Evolutionary conservation across 2,329 filamentous ascomycete species (phyloP).

Genomic region (Bimuria novae-zelandiae): DNA sequence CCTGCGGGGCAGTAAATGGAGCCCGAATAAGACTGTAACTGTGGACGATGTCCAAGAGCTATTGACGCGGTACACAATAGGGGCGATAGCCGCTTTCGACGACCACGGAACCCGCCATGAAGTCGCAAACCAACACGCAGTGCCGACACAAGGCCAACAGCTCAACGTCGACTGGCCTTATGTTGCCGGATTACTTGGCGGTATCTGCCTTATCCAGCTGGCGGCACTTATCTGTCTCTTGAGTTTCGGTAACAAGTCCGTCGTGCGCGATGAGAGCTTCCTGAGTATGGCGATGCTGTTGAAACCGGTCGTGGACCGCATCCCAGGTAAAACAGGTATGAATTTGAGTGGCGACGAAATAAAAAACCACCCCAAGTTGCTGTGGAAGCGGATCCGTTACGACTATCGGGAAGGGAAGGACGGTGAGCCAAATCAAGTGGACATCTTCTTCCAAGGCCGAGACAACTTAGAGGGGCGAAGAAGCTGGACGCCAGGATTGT

Average conservation of each 20-base stretch:
- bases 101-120: slow-evolving; percentile 37
- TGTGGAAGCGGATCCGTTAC: slow-evolving; percentile 36
- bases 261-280: slow-evolving; percentile 39
- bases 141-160: slow-evolving; percentile 31
- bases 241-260: slow-evolving; percentile 32
- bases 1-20: slow-evolving; percentile 31
- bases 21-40: slow-evolving; percentile 20
- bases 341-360: slow-evolving; percentile 36
- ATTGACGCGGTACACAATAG: slow-evolving; percentile 35
- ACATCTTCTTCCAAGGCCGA: slow-evolving; percentile 32
- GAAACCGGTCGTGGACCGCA: slow-evolving; percentile 30
- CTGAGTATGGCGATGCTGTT: slow-evolving; percentile 40
- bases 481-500: slow-evolving; percentile 35
- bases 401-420: slow-evolving; percentile 33
- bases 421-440: slow-evolving; percentile 33
- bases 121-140: slow-evolving; percentile 20
- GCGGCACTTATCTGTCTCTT: slow-evolving; percentile 25
- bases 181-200: slow-evolving; percentile 24
- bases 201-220: slow-evolving; percentile 34
- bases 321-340: slow-evolving; percentile 29
- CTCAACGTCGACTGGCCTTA: slow-evolving; percentile 38
- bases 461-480: slow-evolving; percentile 27
- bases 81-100: slow-evolving; percentile 40
- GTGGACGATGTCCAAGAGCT: slow-evolving; percentile 25
- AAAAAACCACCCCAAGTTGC: slow-evolving; percentile 29